Base-by-base conservation (phyloP, 192 early-diverging fungal species). In the Tieghemiomyces parasiticus region DNA sequence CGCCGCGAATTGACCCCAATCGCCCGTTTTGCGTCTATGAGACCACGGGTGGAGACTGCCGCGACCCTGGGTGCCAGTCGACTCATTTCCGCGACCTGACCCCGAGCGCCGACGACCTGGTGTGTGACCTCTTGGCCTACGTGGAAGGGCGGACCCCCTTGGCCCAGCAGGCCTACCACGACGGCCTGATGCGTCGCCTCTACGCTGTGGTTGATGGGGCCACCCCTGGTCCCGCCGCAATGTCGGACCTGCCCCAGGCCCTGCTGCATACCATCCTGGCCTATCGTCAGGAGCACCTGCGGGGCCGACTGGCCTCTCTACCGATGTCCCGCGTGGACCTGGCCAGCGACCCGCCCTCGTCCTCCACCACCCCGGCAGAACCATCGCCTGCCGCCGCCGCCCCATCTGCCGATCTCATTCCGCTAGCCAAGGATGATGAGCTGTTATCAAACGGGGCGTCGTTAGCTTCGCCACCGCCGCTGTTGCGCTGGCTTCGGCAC, bases 81-180 rank as follows among this genome's bases (percentile, higher is more conserved):
- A 31, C 29, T 20, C 54, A 56, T 33, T 56, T 56, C 24, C 54
- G 54, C 29, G 54, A 56, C 31, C 32, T 56, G 32, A 13, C 29
- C 2, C 16, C 33, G 2, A 22, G 8, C 32, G 32, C 13, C 32
- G 54, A 56, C 4, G 54, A 56, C 2, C 19, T n/a, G 0, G 29
- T 56, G 2, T 34, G 28, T 4, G 32, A 30, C 20, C 19, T 56
- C 0, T 24, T 56, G 28, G 20, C 13, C 19, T 56, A 35, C 14
- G 16, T n/a, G 16, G 31, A 30, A 30, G 54, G 32, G 1, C 13
- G 20, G 16, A 24, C 32, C 14, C 3, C 10, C 2, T 28, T 13
- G 32, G 54, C 1, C 2, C 28, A 33, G 29, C 0, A 30, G 29
- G 32, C 13, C 33, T 56, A 33, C 34, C 16, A 24, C 54, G 20